Percentiles rank a stretch among this genome's conserved stretches.
These are phyloP conservation scores for Pneumocystis canis DNA, from an alignment of 1,139 yeast species.

Conservation along the genomic window DNA sequence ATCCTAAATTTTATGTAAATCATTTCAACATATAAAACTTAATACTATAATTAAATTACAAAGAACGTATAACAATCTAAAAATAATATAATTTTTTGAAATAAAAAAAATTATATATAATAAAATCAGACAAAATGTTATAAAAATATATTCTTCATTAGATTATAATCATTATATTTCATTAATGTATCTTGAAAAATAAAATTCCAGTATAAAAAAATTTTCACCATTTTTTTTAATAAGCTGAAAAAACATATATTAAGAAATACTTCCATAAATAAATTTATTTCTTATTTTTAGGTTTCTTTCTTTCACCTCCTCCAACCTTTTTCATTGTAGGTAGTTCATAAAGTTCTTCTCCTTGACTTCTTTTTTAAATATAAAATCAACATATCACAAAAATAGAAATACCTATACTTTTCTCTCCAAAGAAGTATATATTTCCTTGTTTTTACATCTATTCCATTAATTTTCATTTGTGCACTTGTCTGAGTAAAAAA, in stretches of 20 bases:
- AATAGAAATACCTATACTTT: constrained; percentile 3
- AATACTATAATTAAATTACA: neutral
- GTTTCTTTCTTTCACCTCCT: neutral
- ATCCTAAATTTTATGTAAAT: neutral
- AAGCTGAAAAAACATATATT: neutral
- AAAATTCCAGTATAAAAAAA: too few species aligned
- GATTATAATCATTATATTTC: too few species aligned
- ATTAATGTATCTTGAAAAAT: too few species aligned
- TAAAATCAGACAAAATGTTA: too few species aligned
- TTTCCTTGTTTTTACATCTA: constrained; percentile 4
- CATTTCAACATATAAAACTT: too few species aligned
- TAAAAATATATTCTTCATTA: too few species aligned
- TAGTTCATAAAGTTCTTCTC: constrained; percentile 1
- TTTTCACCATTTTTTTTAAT: neutral
- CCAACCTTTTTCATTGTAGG: constrained; percentile 6
- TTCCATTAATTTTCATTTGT: constrained; percentile 8
- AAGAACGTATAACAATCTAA: neutral
- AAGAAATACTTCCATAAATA: neutral
- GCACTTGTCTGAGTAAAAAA: constrained; percentile 2
- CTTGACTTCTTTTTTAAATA: constrained; percentile 1
- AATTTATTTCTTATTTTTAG: neutral
- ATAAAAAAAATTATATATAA: too few species aligned
- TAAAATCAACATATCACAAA: neutral
- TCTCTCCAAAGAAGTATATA: constrained; percentile 6
- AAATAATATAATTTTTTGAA: too few species aligned